Percentiles rank a stretch among this genome's conserved stretches.
Evolutionary conservation across 163 green algal species (phyloP).

Genomic region (Volvox carteri): DNA sequence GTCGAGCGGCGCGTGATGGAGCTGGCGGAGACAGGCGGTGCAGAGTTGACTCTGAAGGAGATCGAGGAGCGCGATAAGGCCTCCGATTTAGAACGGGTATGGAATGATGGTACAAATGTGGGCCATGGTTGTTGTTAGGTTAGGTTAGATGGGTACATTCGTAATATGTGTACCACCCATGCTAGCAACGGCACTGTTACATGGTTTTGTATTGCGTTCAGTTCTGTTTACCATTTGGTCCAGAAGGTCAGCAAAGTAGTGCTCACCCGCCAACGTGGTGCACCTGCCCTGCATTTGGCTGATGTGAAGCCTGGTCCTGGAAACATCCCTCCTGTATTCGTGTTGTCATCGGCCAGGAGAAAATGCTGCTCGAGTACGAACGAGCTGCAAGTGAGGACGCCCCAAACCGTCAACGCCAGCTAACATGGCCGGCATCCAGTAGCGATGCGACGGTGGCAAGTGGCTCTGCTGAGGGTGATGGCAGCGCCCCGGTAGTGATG

Average conservation of each 20-base stretch:
- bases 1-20: slow-evolving; percentile 92
- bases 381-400: not conserved
- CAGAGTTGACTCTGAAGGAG: slow-evolving; percentile 82
- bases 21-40: slow-evolving; percentile 85
- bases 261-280: no score
- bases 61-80: slow-evolving; percentile 78
- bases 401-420: not conserved
- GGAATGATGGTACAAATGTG: not conserved
- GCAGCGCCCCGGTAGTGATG: not conserved
- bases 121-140: no score
- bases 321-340: no score
- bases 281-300: no score
- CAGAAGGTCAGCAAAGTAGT: no score
- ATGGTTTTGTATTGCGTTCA: no score
- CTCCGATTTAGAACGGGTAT: slow-evolving; percentile 59
- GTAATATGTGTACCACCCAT: no score
- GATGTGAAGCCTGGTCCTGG: no score
- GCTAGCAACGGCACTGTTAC: no score
- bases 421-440: not conserved
- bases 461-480: not conserved
- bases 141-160: no score
- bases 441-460: no score
- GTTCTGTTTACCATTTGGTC: no score
- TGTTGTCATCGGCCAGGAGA: slow-evolving; percentile 22
- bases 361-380: slow-evolving; percentile 46